Evolutionary conservation across 2,329 filamentous ascomycete genomes (phyloP).

Genomic region (Cercospora brassicicola): DNA sequence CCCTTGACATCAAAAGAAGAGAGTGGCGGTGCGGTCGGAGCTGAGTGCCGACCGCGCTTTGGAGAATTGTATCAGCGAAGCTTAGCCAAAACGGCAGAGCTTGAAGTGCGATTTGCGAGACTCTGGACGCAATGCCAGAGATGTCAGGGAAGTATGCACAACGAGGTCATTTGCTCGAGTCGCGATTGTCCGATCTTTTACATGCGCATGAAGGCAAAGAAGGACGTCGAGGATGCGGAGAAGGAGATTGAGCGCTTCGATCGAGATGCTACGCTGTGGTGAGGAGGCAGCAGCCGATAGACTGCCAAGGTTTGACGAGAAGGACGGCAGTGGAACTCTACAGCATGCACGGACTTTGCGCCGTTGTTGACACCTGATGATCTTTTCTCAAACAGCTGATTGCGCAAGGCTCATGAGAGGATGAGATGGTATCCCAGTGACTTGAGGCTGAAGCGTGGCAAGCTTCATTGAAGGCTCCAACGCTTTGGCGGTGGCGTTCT

Average conservation of each 20-base stretch:
- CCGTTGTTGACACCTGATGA: neutral
- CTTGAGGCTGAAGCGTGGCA: neutral
- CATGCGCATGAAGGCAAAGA: conserved; percentile 99
- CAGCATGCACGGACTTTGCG: neutral
- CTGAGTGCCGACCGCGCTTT: conserved; percentile 78
- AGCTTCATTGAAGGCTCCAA: neutral
- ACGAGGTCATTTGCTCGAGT: conserved; percentile 94
- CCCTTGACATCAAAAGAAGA: conserved; percentile 79
- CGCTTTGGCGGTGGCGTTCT: neutral
- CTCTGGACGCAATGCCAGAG: conserved; percentile 98
- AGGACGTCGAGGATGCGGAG: conserved; percentile 92
- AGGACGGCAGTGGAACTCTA: neutral
- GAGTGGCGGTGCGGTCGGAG: conserved; percentile 80
- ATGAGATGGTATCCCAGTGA: neutral
- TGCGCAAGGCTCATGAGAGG: neutral
- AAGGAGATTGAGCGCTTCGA: conserved; percentile 91
- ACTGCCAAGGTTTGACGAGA: neutral
- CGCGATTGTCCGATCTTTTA: conserved; percentile 99
- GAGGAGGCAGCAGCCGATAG: conserved; percentile 6
- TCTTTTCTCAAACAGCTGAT: neutral
- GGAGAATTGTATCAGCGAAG: conserved; percentile 94
- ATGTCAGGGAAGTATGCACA: conserved; percentile 96
- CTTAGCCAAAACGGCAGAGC: conserved; percentile 80
- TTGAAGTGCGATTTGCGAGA: conserved; percentile 87
- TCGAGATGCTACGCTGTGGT: conserved; percentile 73